Evolutionary conservation across 1,139 yeast genomes (phyloP).

Genomic region (Nakaseomyces nivariensis): DNA sequence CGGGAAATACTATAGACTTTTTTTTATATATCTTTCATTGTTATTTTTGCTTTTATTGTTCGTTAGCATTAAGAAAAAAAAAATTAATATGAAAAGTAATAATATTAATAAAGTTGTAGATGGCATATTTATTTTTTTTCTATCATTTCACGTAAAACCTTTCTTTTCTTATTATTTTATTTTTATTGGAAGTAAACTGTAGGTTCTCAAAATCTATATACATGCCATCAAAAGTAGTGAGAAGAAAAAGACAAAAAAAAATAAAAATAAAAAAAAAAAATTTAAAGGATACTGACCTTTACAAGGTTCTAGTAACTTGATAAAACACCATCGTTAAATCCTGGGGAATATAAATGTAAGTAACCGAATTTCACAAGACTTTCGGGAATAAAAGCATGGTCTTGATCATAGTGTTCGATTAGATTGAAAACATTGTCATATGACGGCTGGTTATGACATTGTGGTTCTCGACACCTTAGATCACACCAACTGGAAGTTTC

Average conservation of each 20-base stretch:
- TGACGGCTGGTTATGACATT: conserved; percentile 7
- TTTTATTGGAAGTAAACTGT: too few relatives aligned
- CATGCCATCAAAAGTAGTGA: too few relatives aligned
- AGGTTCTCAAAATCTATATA: too few relatives aligned
- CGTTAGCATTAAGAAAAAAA: too few relatives aligned
- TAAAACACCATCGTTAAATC: conserved; percentile 1
- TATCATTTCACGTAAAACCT: too few relatives aligned
- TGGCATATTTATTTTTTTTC: too few relatives aligned
- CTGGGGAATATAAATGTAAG: conserved; percentile 3
- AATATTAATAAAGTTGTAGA: too few relatives aligned
- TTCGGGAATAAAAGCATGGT: conserved; percentile 19
- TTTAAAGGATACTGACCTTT: background rate
- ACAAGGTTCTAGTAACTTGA: background rate
- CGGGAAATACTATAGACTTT: too few relatives aligned
- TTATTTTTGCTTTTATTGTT: too few relatives aligned
- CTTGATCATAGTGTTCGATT: conserved; percentile 22
- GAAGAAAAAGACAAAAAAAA: background rate
- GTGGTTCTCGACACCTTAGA: conserved; percentile 12
- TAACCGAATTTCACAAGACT: conserved; percentile 17
- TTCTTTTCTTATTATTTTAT: too few relatives aligned
- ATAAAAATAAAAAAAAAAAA: background rate
- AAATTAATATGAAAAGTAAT: too few relatives aligned
- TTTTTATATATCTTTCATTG: too few relatives aligned
- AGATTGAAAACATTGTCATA: conserved; percentile 13
- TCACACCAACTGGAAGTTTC: conserved; percentile 10